Evolutionary conservation across 1,284 basidiomycete species (phyloP), one percentile per base, ranked within the genome.

Genomic region (Sanghuangporus baumii): DNA sequence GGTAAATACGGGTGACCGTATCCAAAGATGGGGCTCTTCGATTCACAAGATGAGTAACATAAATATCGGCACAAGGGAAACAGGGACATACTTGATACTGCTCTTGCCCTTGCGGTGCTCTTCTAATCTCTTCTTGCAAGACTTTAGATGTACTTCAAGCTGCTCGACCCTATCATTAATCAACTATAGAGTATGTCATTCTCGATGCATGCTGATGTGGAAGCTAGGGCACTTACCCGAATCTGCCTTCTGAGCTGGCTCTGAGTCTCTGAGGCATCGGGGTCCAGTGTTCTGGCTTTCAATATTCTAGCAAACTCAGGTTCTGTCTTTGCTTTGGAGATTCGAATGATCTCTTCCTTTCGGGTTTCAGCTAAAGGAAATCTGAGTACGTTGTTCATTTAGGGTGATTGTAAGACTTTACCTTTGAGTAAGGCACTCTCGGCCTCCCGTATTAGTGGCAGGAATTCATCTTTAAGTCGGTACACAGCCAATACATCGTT

Each of bases 211-310:
- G 20, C 41, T 47, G n/a, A 8, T 3, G n/a, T 14, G 16, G n/a
- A 50, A 14, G 1, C 20, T 3, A 11, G 31, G 26, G 40, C 6
- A 74, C 83, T 51, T 67, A 89, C 91, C 68, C 85, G 78, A 43
- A 91, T 85, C 61, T 81, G 79, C 61, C 86, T 83, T 48, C 93
- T 82, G 34, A 96, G 75, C 60, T 88, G 86, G 11, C 78, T 83
- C 71, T 94, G 94, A 2, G 86, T 88, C 72, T 95, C 93, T n/a
- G 86, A 76, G 69, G 93, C 88, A 69, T 96, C 94, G 0, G 94
- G 93, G 6, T 88, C 89, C n/a, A 96, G 78, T n/a, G 88, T 87
- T 58, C 92, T 81, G 0, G 86, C 77, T 71, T 86, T 90, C 47
- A 95, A 75, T 81, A 94, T 88, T 69, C 86, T 90, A 12, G 88